phyloP scores from a whole-genome alignment of 2,329 filamentous ascomycete species.

The Grosmannia clavigera region DNA sequence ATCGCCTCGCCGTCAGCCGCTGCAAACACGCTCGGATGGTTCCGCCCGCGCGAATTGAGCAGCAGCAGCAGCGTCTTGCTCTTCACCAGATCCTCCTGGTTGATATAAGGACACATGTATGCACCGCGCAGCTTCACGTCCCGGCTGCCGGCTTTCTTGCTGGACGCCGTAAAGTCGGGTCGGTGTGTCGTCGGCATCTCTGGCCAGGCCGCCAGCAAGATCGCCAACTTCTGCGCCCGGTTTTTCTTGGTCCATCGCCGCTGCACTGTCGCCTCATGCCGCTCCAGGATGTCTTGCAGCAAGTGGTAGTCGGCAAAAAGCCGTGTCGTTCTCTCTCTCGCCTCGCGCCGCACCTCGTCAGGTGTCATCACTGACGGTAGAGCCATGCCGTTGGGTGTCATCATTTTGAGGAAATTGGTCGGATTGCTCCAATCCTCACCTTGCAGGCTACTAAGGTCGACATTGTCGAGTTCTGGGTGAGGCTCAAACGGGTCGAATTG shows the following conservation, averaged over 20 bases:
- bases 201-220: constrained; percentile 37
- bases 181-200: constrained; percentile 35
- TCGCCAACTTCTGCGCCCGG: constrained; percentile 27
- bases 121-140: constrained; percentile 15
- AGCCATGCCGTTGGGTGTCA: neutral
- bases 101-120: constrained; percentile 39
- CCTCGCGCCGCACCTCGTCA: neutral
- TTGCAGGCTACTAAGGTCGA: neutral
- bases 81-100: constrained; percentile 40
- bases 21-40: constrained; percentile 34
- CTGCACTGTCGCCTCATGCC: constrained; percentile 37
- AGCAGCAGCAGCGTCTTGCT: constrained; percentile 33
- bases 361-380: neutral
- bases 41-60: constrained; percentile 36
- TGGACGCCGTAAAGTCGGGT: constrained; percentile 30
- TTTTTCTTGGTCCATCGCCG: constrained; percentile 44
- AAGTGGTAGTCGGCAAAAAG: constrained; percentile 16
- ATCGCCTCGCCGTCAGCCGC: constrained; percentile 26
- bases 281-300: constrained; percentile 29
- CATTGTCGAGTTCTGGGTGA: neutral
- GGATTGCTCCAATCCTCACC: neutral
- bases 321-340: neutral
- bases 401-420: neutral
- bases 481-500: neutral
- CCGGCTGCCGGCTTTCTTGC: neutral